Evolutionary conservation across 1,139 yeast species (phyloP), one percentile per base, ranked within the genome.

Genomic region (Lizanozyma gosingica): DNA sequence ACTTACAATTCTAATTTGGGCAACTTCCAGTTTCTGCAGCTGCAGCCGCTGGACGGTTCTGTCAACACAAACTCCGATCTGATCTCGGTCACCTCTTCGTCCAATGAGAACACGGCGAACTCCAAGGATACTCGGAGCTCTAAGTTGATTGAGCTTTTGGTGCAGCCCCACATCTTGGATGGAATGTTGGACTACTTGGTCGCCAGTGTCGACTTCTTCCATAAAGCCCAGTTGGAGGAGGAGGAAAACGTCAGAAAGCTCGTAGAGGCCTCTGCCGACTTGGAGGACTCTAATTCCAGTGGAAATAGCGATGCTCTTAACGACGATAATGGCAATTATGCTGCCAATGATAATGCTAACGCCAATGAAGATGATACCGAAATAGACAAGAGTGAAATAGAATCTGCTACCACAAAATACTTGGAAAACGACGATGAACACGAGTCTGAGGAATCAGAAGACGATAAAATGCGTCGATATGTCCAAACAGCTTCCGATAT

Each of bases 101-200:
- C 53, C 45, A 60, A 62, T 33, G 68, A 63, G 15, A 51, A 50
- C 35, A 47, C 50, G 33, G 54, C 52, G 15, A 48, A 53, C 33
- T 53, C 53, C 37, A 67, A 66, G 44, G 72, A 68, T 42, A 56
- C 65, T 11, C 56, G 70, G 33, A 70, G 70, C 3, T 62, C 63
- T 35, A 69, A 68, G 46, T 55, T 71, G 36, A 45, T 71, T 36
- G 76, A 71, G 45, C 51, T 71, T 29, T 53, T 71, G 35, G 56
- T 69, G 39, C 76, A 70, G 46, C 75, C 76, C 15, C 75, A 70
- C 44, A 61, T 71, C 16, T 54, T 71, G 39, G 58, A 55, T 39
- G 75, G 74, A 2, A 59, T 70, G 32, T 52, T 66, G 35, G 72
- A 67, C 37, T 58, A 59, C 45, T 46, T 66, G 4, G 62, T 56